phyloP scores from a whole-genome alignment of 1,284 basidiomycete genomes.

The Takashimella koratensis region DNA sequence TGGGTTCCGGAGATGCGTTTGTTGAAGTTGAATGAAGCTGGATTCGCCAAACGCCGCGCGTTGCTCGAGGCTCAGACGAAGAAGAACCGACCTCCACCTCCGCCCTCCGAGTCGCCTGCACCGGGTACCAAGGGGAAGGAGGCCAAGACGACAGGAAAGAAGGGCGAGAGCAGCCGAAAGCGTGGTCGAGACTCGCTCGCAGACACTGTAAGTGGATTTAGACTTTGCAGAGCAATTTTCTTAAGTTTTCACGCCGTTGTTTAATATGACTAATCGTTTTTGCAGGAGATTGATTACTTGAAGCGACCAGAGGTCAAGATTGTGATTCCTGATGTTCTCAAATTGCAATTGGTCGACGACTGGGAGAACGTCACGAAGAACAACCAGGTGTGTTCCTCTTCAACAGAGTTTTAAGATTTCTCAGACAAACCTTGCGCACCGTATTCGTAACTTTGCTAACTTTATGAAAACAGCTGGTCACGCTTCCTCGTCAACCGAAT shows the following conservation, averaged over 20 bases:
- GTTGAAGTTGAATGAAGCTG: conserved; percentile 81
- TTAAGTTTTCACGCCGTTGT: neutral
- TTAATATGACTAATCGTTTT: neutral
- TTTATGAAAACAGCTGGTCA: conserved; percentile 71
- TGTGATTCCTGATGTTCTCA: conserved; percentile 81
- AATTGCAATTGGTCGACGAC: conserved; percentile 88
- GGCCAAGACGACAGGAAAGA: conserved; percentile 44
- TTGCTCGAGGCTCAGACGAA: conserved; percentile 50
- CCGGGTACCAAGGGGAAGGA: conserved; percentile 27
- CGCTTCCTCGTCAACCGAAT: conserved; percentile 75
- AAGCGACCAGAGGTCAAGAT: conserved; percentile 89
- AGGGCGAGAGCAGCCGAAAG: conserved; percentile 51
- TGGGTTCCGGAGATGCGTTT: conserved; percentile 85
- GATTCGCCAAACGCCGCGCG: conserved; percentile 68
- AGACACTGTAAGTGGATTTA: conserved; percentile 41
- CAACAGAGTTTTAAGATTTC: neutral
- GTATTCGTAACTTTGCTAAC: too few relatives aligned
- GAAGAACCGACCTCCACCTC: conserved; percentile 34
- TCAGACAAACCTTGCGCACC: too few relatives aligned
- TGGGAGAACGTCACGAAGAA: conserved; percentile 98
- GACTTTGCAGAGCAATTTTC: neutral
- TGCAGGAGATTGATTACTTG: conserved; percentile 53
- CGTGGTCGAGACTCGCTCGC: conserved; percentile 47
- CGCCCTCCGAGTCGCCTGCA: conserved; percentile 17
- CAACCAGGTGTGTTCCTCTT: conserved; percentile 60